Percentiles rank a stretch among this genome's conserved stretches.
Conservation (phyloP, 2,329 filamentous ascomycete genomes). For the Dactylellina haptotyla region DNA sequence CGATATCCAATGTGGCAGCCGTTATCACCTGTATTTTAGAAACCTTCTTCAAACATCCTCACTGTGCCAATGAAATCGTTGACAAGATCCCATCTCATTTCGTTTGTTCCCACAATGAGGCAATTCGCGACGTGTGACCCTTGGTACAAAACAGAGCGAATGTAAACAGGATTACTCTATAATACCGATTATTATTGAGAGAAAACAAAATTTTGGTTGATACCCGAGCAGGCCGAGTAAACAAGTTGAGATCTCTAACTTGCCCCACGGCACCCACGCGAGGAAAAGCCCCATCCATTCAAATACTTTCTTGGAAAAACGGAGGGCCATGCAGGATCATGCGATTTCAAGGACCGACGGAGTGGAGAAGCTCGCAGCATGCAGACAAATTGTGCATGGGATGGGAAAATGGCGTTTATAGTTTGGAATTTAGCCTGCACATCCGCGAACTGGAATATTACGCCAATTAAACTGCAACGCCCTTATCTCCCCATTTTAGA, state of each 20-base stretch:
- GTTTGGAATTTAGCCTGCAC: conserved; percentile 43
- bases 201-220: conserved; percentile 15
- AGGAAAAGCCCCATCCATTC: conserved; percentile 22
- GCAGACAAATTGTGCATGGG: conserved; percentile 20
- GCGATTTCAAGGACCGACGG: conserved; percentile 30
- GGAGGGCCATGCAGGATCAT: conserved; percentile 31
- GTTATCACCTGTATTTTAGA: conserved; percentile 15
- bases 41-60: background rate
- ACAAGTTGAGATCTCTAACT: conserved; percentile 13
- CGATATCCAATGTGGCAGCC: conserved; percentile 2
- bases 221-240: conserved; percentile 25
- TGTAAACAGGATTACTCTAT: conserved; percentile 7
- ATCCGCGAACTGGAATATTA: conserved; percentile 36
- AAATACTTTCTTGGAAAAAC: conserved; percentile 2
- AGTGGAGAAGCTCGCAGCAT: conserved; percentile 37
- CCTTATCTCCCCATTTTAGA: conserved; percentile 51
- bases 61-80: conserved; percentile 28
- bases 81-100: conserved; percentile 38
- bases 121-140: conserved; percentile 41
- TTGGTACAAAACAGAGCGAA: conserved; percentile 29
- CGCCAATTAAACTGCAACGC: conserved; percentile 53
- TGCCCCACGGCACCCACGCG: conserved; percentile 32
- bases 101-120: conserved; percentile 36
- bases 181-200: conserved; percentile 31
- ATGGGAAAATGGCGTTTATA: conserved; percentile 27